Conservation (phyloP, 306 rosid genomes). For the Urtica urens region DNA sequence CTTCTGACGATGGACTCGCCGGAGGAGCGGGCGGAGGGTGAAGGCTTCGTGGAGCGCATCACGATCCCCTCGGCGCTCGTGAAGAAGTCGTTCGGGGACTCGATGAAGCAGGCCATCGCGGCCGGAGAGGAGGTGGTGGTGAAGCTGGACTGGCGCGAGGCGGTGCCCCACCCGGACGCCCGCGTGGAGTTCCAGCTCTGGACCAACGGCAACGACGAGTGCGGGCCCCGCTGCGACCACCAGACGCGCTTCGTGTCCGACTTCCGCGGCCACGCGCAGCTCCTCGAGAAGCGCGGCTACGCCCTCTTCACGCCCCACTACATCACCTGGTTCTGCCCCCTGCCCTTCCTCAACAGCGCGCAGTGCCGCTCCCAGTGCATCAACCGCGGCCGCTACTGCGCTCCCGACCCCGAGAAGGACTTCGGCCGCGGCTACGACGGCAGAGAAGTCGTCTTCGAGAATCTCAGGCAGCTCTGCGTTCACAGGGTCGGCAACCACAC, state of each 20-base stretch:
- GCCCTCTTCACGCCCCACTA: conserved; percentile 78
- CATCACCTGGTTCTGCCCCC: conserved; percentile 90
- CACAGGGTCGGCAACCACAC: conserved; percentile 78
- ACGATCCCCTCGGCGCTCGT: conserved; percentile 68
- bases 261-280: conserved; percentile 90
- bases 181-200: conserved; percentile 92
- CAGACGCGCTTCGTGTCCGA: conserved; percentile 76
- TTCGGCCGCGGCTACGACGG: conserved; percentile 76
- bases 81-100: conserved; percentile 57
- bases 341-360: conserved; percentile 38
- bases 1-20: conserved; percentile 90
- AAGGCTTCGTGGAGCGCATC: conserved; percentile 60
- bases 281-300: conserved; percentile 86
- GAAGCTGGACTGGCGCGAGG: conserved; percentile 81
- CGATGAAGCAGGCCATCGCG: conserved; percentile 44
- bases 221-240: conserved; percentile 86
- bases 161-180: conserved; percentile 75
- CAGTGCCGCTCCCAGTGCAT: conserved; percentile 93
- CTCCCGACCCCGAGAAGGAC: conserved; percentile 83
- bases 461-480: conserved; percentile 93
- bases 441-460: conserved; percentile 80
- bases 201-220: conserved; percentile 95
- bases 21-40: conserved; percentile 42
- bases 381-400: conserved; percentile 78
- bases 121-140: conserved; percentile 41